A percentile compares a stretch with the other conserved stretches of the same genome.
phyloP scores from a whole-genome alignment of 345 rosid genomes.

The Leavenworthia alabamica region DNA sequence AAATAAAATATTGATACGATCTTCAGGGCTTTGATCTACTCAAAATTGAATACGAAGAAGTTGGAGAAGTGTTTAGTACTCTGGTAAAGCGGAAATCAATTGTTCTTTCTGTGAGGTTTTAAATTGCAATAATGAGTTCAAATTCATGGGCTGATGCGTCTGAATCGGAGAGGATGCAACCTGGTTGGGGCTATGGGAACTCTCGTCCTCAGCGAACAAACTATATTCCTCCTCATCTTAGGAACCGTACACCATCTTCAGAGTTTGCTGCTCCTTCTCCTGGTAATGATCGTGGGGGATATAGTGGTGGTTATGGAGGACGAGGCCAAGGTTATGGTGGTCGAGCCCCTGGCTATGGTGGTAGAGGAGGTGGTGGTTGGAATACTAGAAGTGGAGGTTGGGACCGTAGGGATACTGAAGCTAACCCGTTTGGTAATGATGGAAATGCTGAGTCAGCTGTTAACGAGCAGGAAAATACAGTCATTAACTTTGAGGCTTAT shows the following conservation, averaged over 20 bases:
- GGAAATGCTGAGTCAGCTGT: slow-evolving; percentile 36
- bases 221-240: slow-evolving; percentile 86
- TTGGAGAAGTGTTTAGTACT: neutral
- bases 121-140: slow-evolving; percentile 42
- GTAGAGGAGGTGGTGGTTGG: slow-evolving; percentile 40
- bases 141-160: slow-evolving; percentile 95
- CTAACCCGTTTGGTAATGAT: slow-evolving; percentile 82
- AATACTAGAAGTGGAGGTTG: slow-evolving; percentile 62
- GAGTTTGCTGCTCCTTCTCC: slow-evolving; percentile 45
- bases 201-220: slow-evolving; percentile 39
- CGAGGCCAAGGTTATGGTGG: slow-evolving; percentile 27
- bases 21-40: slow-evolving; percentile 22
- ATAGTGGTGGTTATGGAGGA: slow-evolving; percentile 33
- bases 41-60: slow-evolving; percentile 1
- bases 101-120: neutral
- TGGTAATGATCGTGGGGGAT: slow-evolving; percentile 46
- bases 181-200: slow-evolving; percentile 26
- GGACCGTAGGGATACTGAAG: slow-evolving; percentile 77
- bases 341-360: slow-evolving; percentile 15
- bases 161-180: slow-evolving; percentile 56
- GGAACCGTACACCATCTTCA: slow-evolving; percentile 42
- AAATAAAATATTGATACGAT: slow-evolving; percentile 5
- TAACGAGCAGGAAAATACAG: slow-evolving; percentile 66
- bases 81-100: neutral
- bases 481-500: slow-evolving; percentile 92